A percentile compares a stretch with the other conserved stretches of the same genome.
These are phyloP conservation scores for Apiospora aurea DNA, from an alignment of 2,329 filamentous ascomycete genomes.

Conservation along the genomic window DNA sequence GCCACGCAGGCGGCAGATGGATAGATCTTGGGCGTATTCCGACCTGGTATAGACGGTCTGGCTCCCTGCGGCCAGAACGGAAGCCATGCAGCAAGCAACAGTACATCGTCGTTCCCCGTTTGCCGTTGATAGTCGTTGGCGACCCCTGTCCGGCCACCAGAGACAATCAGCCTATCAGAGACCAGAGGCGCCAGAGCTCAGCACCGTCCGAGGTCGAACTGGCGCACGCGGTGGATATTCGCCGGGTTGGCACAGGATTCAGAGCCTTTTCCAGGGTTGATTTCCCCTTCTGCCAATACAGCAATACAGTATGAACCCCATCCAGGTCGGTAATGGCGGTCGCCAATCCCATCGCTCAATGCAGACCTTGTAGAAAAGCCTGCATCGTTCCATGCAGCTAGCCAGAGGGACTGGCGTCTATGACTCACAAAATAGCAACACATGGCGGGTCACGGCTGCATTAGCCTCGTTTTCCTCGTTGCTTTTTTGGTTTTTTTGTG, in stretches of 20 bases:
- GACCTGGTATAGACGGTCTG: slow-evolving; percentile 2
- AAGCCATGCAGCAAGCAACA: slow-evolving; percentile 20
- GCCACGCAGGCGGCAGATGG: slow-evolving; percentile 10
- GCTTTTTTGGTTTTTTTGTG: slow-evolving; percentile 1
- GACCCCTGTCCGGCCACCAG: neutral
- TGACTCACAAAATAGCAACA: slow-evolving; percentile 42
- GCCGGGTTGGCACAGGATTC: neutral
- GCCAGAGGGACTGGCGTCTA: slow-evolving; percentile 28
- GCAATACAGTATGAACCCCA: slow-evolving; percentile 7
- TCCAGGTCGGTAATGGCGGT: neutral
- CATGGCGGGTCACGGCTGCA: slow-evolving; percentile 34
- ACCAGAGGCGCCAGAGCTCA: neutral
- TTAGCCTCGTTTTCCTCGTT: slow-evolving; percentile 30
- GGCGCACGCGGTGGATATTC: slow-evolving; percentile 7
- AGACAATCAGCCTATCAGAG: neutral
- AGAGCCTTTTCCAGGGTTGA: neutral
- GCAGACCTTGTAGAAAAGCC: slow-evolving; percentile 28
- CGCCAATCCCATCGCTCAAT: slow-evolving; percentile 16
- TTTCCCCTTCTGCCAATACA: neutral
- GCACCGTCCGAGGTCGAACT: slow-evolving; percentile 8
- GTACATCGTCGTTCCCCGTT: slow-evolving; percentile 19
- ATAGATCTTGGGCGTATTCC: slow-evolving; percentile 10
- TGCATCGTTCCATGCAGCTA: slow-evolving; percentile 21
- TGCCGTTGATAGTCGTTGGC: neutral
- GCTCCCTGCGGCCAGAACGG: slow-evolving; percentile 15